Evolutionary conservation across 1,284 basidiomycete species (phyloP), one percentile per base, ranked within the genome.

Genomic region (Tilletia walkeri): DNA sequence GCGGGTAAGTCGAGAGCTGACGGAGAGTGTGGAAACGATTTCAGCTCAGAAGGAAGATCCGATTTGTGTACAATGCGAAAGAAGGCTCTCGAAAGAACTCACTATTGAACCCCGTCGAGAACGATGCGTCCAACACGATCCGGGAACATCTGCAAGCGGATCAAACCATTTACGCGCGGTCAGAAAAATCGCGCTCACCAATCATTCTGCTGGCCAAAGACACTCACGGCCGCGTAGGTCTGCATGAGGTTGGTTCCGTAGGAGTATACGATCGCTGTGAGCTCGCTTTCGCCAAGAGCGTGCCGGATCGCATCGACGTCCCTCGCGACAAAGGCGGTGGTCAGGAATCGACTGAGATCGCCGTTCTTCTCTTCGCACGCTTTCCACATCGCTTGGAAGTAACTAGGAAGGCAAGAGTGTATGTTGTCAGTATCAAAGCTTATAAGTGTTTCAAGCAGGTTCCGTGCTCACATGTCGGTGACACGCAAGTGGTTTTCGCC

Each of bases 201-300:
- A 53, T 53, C 6, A 53, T 6, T 5, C 4, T 5, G 7, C 49
- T 24, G 6, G 6, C 4, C 49, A 53, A 24, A 24, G 14, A 16
- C 18, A 53, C 49, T 5, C 16, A 53, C 49, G 12, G 59, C 73
- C 49, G 48, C 67, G n/a, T 75, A 76, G 16, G 72, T 75, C 69
- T 76, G 75, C 14, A 70, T 73, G 9, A 76, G 72, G 0, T 70
- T 73, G 2, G 75, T 75, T 9, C 75, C 75, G 39, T 76, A 76
- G 14, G 71, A 73, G 59, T 70, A 56, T 66, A 76, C 71, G 70
- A 72, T 71, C 1, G 72, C 75, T 24, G 67, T 70, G 34, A 76
- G 10, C 38, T 66, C 41, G 0, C 67, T 67, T n/a, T 75, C 69
- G 12, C 63, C 67, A 4, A 76, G 53, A 0, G 75, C 75, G 14